Evolutionary conservation across 495 filamentous ascomycete species (phyloP).

Genomic region (Evansstolkia leycettana): DNA sequence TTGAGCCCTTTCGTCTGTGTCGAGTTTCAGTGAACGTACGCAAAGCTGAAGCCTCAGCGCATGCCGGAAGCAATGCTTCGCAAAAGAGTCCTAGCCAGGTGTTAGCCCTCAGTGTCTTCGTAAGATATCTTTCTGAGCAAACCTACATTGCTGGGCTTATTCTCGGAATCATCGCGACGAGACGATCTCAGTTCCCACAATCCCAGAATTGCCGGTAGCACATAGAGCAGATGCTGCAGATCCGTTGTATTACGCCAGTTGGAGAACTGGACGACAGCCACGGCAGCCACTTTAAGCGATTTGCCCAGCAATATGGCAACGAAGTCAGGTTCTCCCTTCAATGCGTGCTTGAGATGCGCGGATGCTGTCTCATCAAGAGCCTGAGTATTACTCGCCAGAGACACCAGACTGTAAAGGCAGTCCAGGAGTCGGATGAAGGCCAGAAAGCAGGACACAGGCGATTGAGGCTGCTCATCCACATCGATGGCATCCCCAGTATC

Average conservation of each 20-base stretch:
- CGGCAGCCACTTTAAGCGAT: slow-evolving; percentile 23
- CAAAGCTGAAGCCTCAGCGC: slow-evolving; percentile 26
- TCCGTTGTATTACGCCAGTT: slow-evolving; percentile 24
- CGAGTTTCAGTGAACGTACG: slow-evolving; percentile 18
- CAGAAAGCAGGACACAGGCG: slow-evolving; percentile 25
- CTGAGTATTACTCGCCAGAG: slow-evolving; percentile 14
- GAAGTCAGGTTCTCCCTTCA: slow-evolving; percentile 34
- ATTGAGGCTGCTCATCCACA: slow-evolving; percentile 22
- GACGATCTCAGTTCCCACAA: slow-evolving; percentile 35
- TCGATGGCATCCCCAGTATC: slow-evolving; percentile 20
- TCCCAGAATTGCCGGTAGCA: slow-evolving; percentile 25
- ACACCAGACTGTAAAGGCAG: slow-evolving; percentile 23
- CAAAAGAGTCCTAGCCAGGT: slow-evolving; percentile 23
- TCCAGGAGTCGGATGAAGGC: slow-evolving; percentile 27
- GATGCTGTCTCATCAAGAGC: slow-evolving; percentile 26
- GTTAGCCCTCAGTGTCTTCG: too few species aligned
- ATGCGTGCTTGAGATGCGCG: slow-evolving; percentile 39
- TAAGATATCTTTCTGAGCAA: not conserved
- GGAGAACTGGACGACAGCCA: slow-evolving; percentile 21
- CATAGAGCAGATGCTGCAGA: slow-evolving; percentile 28
- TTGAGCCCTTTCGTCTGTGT: slow-evolving; percentile 26
- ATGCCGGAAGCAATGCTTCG: slow-evolving; percentile 25
- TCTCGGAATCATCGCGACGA: slow-evolving; percentile 23
- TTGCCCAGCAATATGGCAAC: slow-evolving; percentile 34
- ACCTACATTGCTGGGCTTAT: slow-evolving; percentile 31